phyloP scores from a whole-genome alignment of 1,284 basidiomycete genomes.

The Anthracocystis panici-leucophaei region DNA sequence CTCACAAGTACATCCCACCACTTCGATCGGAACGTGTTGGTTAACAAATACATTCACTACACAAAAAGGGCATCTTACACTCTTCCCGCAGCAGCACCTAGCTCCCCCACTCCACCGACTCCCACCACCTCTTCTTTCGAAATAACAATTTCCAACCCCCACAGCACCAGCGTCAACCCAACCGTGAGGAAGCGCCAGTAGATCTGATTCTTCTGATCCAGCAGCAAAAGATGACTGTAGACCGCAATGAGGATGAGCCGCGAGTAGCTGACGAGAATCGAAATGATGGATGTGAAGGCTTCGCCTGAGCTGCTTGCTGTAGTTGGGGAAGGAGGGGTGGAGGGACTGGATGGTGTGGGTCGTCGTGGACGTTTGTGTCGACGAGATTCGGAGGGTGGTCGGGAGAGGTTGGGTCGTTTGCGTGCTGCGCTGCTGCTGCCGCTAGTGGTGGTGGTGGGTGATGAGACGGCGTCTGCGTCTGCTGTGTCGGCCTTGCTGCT shows the following conservation, averaged over 20 bases:
- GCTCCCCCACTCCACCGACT: constrained; percentile 32
- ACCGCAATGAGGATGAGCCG: constrained; percentile 66
- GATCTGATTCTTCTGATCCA: constrained; percentile 67
- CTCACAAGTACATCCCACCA: too few relatives aligned
- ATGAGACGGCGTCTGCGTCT: not conserved
- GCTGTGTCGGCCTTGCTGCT: not conserved
- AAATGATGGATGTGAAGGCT: constrained; percentile 43
- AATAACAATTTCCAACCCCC: constrained; percentile 65
- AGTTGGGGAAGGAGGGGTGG: constrained; percentile 1
- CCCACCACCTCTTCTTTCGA: constrained; percentile 49
- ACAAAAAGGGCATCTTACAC: constrained; percentile 10
- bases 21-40: too few relatives aligned
- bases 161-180: constrained; percentile 60
- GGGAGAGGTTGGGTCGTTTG: constrained; percentile 37
- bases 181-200: constrained; percentile 68
- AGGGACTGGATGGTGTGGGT: not conserved
- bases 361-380: constrained; percentile 38
- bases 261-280: constrained; percentile 61
- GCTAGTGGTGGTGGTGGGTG: too few relatives aligned
- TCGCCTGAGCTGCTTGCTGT: constrained; percentile 8
- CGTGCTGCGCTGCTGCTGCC: not conserved
- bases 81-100: constrained; percentile 27
- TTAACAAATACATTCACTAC: not conserved
- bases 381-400: constrained; percentile 30
- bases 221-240: constrained; percentile 64